Conservation (phyloP, 768 basidiomycete genomes). For the Mycena vulgaris region DNA sequence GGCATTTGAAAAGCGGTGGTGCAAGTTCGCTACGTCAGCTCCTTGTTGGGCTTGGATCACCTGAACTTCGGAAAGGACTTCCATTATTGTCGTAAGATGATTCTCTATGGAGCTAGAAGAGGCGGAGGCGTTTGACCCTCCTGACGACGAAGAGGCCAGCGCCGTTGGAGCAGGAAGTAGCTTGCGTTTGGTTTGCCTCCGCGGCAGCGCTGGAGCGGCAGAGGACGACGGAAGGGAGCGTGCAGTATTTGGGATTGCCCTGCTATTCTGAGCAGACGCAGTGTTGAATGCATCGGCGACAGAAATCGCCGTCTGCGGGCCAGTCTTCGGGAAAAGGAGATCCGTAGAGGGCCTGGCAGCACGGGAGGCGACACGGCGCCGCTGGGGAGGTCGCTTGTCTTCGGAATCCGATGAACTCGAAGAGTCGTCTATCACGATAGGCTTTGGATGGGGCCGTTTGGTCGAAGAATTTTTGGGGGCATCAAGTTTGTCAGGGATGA, state of each 20-base stretch:
- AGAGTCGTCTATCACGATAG: neutral
- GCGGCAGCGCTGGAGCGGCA: neutral
- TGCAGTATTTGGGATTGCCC: neutral
- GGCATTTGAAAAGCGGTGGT: neutral
- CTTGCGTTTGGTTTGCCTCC: neutral
- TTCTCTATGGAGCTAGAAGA: neutral
- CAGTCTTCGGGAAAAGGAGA: neutral
- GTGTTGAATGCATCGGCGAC: conserved; percentile 36
- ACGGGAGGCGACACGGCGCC: conserved; percentile 2
- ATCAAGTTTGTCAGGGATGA: neutral
- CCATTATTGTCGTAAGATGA: neutral
- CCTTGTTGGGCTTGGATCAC: neutral
- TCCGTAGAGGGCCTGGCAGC: neutral
- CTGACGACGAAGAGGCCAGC: neutral
- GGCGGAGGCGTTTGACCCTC: neutral
- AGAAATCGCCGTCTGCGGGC: conserved; percentile 20
- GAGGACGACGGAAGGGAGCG: neutral
- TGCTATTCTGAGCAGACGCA: conserved; percentile 29
- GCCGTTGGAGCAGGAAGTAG: neutral
- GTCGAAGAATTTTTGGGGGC: neutral
- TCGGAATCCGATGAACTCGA: conserved; percentile 23
- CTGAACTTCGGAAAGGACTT: neutral
- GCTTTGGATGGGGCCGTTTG: neutral
- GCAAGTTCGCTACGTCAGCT: conserved; percentile 1
- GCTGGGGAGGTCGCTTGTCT: conserved; percentile 15